These are phyloP conservation scores for Diaporthe capsici DNA, from an alignment of 2,329 filamentous ascomycete genomes.

Conservation along the genomic window DNA sequence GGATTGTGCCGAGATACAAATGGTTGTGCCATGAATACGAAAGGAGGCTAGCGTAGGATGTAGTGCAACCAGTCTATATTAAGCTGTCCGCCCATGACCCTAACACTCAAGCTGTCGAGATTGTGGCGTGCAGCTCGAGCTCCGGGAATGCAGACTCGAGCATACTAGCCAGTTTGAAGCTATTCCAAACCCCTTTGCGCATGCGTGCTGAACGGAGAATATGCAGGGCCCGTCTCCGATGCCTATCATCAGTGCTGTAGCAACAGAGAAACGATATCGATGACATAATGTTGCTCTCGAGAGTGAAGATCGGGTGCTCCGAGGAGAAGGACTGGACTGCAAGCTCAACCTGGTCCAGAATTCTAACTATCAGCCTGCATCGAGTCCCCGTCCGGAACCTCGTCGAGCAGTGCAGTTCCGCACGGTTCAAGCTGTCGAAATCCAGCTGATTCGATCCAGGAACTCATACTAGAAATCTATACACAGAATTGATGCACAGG, in stretches of 20 bases:
- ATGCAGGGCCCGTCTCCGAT: not conserved
- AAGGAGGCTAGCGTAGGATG: slow-evolving; percentile 20
- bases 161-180: not conserved
- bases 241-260: not conserved
- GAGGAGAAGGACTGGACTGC: not conserved
- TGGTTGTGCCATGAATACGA: slow-evolving; percentile 18
- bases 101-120: too few relatives aligned
- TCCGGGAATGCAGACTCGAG: not conserved
- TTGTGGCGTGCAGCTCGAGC: not conserved
- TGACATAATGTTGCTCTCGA: not conserved
- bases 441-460: too few relatives aligned
- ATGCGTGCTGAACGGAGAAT: not conserved
- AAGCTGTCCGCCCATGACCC: not conserved
- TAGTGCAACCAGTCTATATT: not conserved
- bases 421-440: too few relatives aligned
- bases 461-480: too few relatives aligned
- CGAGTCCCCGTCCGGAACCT: not conserved
- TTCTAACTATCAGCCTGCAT: not conserved
- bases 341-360: not conserved
- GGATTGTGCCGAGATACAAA: slow-evolving; percentile 19
- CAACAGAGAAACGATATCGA: not conserved
- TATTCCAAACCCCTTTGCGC: not conserved
- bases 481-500: too few relatives aligned
- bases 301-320: not conserved
- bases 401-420: not conserved